phyloP scores from a whole-genome alignment of 2,329 filamentous ascomycete genomes.

The Aspergillus sp. region DNA sequence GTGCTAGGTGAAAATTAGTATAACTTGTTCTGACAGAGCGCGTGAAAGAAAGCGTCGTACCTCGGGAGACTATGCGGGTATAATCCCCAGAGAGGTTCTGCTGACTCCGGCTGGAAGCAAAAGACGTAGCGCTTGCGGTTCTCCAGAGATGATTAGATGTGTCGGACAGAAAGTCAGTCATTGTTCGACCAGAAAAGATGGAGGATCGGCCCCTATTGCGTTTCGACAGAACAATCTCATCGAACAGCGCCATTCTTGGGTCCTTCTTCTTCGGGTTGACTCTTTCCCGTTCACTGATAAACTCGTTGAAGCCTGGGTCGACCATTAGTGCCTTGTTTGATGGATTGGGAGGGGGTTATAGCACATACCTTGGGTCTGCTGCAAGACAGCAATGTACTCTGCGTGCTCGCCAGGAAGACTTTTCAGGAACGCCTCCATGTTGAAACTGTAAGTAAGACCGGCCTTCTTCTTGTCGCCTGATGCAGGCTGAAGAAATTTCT shows the following conservation, averaged over 20 bases:
- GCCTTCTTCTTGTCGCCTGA: constrained; percentile 61
- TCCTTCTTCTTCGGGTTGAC: constrained; percentile 51
- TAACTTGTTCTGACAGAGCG: neutral
- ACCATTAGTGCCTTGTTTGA: neutral
- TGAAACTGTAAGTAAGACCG: constrained; percentile 62
- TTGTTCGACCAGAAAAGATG: constrained; percentile 51
- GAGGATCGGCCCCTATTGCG: constrained; percentile 59
- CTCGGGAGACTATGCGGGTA: constrained; percentile 48
- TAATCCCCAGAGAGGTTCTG: constrained; percentile 49
- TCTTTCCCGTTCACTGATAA: constrained; percentile 62
- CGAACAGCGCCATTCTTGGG: constrained; percentile 59
- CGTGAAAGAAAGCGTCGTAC: constrained; percentile 30
- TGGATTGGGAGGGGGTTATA: neutral
- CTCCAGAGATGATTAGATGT: constrained; percentile 64
- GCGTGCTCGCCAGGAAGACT: constrained; percentile 63
- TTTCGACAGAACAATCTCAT: constrained; percentile 64
- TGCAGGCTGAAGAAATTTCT: constrained; percentile 60
- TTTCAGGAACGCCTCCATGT: constrained; percentile 64
- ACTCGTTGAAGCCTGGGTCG: constrained; percentile 57
- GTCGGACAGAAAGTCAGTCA: constrained; percentile 59
- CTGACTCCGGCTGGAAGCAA: constrained; percentile 50
- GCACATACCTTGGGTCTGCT: constrained; percentile 59
- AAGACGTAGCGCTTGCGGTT: constrained; percentile 57
- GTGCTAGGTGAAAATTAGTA: constrained; percentile 54
- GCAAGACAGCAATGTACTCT: constrained; percentile 61